Evolutionary conservation across 2,329 filamentous ascomycete genomes (phyloP).

Genomic region (Didymella pinodella): DNA sequence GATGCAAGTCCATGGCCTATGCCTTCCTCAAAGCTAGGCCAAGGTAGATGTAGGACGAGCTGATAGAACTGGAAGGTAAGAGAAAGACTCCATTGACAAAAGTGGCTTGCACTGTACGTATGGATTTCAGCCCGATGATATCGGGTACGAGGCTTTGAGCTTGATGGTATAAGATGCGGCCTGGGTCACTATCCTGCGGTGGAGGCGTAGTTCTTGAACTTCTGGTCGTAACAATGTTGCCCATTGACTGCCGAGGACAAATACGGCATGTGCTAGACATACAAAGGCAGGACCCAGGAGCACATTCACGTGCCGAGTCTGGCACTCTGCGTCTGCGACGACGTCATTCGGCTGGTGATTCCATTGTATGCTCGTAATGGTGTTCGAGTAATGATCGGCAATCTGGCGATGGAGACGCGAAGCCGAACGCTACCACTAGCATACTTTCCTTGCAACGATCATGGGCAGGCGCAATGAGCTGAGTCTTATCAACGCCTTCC

Average conservation of each 20-base stretch:
- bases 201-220: not conserved
- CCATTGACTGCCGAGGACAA: slow-evolving; percentile 15
- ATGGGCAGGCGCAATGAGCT: not conserved
- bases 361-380: slow-evolving; percentile 8
- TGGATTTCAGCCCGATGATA: slow-evolving; percentile 11
- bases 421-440: slow-evolving; percentile 12
- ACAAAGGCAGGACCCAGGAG: slow-evolving; percentile 12
- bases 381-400: not conserved
- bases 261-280: slow-evolving; percentile 11
- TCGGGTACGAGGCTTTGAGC: slow-evolving; percentile 11
- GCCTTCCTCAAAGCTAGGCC: slow-evolving; percentile 13
- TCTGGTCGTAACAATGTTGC: slow-evolving; percentile 12
- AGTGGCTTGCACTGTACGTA: slow-evolving; percentile 11
- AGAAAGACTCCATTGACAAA: slow-evolving; percentile 14
- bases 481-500: not conserved
- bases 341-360: slow-evolving; percentile 7
- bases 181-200: slow-evolving; percentile 10
- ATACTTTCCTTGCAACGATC: not conserved
- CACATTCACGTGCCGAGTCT: slow-evolving; percentile 3
- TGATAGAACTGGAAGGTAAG: slow-evolving; percentile 11
- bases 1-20: slow-evolving; percentile 9
- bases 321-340: slow-evolving; percentile 6
- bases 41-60: slow-evolving; percentile 14
- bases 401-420: not conserved
- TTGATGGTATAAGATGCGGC: slow-evolving; percentile 11